Evolutionary conservation across 2,329 filamentous ascomycete genomes (phyloP), one percentile per base, ranked within the genome.

Genomic region (Colletotrichum costaricense): DNA sequence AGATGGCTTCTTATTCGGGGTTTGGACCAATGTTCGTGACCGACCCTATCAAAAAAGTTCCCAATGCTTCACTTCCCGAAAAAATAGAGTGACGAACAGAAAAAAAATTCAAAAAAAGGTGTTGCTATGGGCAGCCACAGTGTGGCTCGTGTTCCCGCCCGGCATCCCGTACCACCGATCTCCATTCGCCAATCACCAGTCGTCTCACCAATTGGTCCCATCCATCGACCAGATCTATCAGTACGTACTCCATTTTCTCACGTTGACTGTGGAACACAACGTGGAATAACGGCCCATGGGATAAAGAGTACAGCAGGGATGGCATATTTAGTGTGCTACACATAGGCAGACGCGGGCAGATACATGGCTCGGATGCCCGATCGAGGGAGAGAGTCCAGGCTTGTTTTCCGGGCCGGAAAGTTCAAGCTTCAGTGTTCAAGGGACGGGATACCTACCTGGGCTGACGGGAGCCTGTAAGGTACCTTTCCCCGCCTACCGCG

Each of bases 71-170:
- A 49, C 30, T 5, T 38, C 35, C 26, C 28, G 30, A 49, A 52
- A 24, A 63, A 28, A 35, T 12, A 56, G 12, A 56, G n/a, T 24
- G n/a, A n/a, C 26, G 14, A 28, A 14, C 16, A 70, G 46, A 42
- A 70, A 70, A 70, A 70, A 73, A 73, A 56, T 33, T 46, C 30
- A 26, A 52, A 52, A 46, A 70, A 60, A 35, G 16, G 42, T 26
- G 67, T 70, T 73, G 71, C 62, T 66, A 69, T 26, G 67, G 62
- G 71, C 56, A 73, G 71, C 71, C 71, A 73, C 71, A 70, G 3
- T 66, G 71, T 73, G 71, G 71, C 71, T 71, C 62, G 65, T 12
- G 56, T 30, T 55, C 58, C 52, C 22, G 52, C 9, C 11, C 49
- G 16, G 56, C 38, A 22, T 28, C 65, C 65, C 56, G 30, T 28